A percentile compares a stretch with the other conserved stretches of the same genome.
Conservation (phyloP, 2,329 filamentous ascomycete species). For the Scleromitrula shiraiana region DNA sequence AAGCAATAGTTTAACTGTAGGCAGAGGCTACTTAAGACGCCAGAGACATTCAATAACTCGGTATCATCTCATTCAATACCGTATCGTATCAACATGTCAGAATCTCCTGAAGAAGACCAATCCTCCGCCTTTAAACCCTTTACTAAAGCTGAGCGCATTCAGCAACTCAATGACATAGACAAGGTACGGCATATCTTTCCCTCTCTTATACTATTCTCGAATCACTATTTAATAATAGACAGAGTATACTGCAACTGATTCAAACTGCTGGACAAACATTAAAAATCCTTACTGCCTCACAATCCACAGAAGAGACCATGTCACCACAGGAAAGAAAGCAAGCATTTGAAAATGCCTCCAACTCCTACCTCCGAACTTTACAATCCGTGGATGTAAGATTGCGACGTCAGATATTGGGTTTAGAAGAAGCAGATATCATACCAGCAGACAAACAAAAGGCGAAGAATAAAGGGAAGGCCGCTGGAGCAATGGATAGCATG, state of each 20-base stretch:
- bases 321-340: slow-evolving; percentile 24
- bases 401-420: slow-evolving; percentile 65
- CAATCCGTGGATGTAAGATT: slow-evolving; percentile 68
- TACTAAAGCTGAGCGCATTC: slow-evolving; percentile 68
- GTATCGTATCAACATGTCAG: slow-evolving; percentile 9
- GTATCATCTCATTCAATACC: not conserved
- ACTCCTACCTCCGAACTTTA: slow-evolving; percentile 63
- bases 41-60: too few relatives aligned
- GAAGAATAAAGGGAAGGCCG: slow-evolving; percentile 14
- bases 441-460: slow-evolving; percentile 29
- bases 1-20: too few relatives aligned
- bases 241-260: slow-evolving; percentile 40
- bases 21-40: too few relatives aligned
- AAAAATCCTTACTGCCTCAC: slow-evolving; percentile 50
- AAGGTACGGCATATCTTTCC: slow-evolving; percentile 37
- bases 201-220: not conserved
- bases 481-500: not conserved
- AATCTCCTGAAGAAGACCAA: slow-evolving; percentile 12
- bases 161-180: slow-evolving; percentile 74
- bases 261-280: slow-evolving; percentile 54
- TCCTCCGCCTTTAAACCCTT: slow-evolving; percentile 37
- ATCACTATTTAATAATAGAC: not conserved
- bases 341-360: slow-evolving; percentile 51
- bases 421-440: slow-evolving; percentile 76
- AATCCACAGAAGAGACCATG: slow-evolving; percentile 16